Conservation (phyloP, 2,329 filamentous ascomycete genomes). For the Aspergillus fischeri region DNA sequence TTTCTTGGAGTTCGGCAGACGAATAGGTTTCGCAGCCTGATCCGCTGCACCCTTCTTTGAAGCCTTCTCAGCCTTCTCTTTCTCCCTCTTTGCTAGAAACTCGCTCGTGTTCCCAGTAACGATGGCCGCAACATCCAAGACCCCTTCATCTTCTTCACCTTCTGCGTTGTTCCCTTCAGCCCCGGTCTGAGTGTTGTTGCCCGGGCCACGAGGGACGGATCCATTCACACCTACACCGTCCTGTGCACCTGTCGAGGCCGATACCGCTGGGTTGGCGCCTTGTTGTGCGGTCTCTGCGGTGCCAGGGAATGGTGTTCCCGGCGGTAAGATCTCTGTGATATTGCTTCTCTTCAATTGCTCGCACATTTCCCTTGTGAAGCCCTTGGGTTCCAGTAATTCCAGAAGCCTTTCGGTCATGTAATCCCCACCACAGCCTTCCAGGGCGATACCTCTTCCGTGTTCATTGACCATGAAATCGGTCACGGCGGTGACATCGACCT, state of each 20-base stretch:
- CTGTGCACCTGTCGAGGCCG: conserved; percentile 52
- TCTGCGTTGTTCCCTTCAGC: conserved; percentile 46
- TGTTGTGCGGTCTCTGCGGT: conserved; percentile 39
- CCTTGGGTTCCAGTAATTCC: conserved; percentile 58
- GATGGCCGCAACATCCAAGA: conserved; percentile 62
- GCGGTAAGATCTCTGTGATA: conserved; percentile 59
- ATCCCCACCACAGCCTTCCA: conserved; percentile 74
- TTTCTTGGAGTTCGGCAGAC: conserved; percentile 57
- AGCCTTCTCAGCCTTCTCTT: conserved; percentile 57
- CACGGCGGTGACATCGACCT: conserved; percentile 88
- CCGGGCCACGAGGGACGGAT: conserved; percentile 50
- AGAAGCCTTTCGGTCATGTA: conserved; percentile 73
- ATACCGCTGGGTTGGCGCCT: conserved; percentile 51
- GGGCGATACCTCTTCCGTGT: conserved; percentile 57
- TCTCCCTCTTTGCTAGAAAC: conserved; percentile 59
- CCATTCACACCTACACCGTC: conserved; percentile 38
- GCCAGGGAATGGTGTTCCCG: conserved; percentile 52
- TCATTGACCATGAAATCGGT: conserved; percentile 75
- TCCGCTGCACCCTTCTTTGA: conserved; percentile 50
- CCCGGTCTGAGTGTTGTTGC: conserved; percentile 52
- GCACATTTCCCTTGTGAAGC: conserved; percentile 59
- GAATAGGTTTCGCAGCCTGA: conserved; percentile 45
- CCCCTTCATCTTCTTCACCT: conserved; percentile 57
- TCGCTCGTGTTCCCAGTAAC: conserved; percentile 62
- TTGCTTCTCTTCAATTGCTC: conserved; percentile 62